Base-by-base conservation (phyloP, 2,329 filamentous ascomycete genomes). In the Calonectria pseudoturangicola region DNA sequence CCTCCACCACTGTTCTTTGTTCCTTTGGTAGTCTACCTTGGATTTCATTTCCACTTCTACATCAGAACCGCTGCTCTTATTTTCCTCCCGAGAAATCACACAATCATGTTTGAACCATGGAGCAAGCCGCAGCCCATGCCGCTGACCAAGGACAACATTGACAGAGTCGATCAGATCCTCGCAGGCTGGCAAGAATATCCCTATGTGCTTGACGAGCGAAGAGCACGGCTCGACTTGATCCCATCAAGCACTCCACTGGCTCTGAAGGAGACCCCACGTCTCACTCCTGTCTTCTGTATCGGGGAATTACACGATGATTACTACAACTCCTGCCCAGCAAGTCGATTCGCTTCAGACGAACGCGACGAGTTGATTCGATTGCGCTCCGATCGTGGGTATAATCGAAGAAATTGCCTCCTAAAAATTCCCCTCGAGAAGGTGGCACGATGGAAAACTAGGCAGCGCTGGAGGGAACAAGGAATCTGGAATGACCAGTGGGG, bases 401-500 rank as follows among this genome's bases (percentile, higher is more conserved):
- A 12, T 9, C 18, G 18, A 36, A 21, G 50, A 28, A 54, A 36
- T 2, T 4, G 8, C 16, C 7, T 8, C 9, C 3, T 4, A 2
- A 4, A 12, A 10, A 18, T 33, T 3, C 1, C 16, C 10, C 4
- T 0, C 13, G 3, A 33, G 6, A 8, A 54, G 3, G 4, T 12
- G 6, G 28, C 50, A 4, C 8, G 7, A 2, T 7, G 36, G 8
- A n/a, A 3, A 3, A 28, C 30, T 25, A 33, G 30, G 6, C 28
- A 54, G 30, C 50, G 50, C 50, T 54, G 50, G 50, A 54, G n/a
- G 18, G 50, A 54, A 8, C 50, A 54, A 36, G 50, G 50, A 33
- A 54, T 54, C 18, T 54, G 50, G 50, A 30, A 54, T 9, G 28
- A 54, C 7, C 1, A 36, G 12, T 54, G 50, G 50, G 15, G 21